phyloP scores from a whole-genome alignment of 345 rosid species.

The Kernera saxatilis region DNA sequence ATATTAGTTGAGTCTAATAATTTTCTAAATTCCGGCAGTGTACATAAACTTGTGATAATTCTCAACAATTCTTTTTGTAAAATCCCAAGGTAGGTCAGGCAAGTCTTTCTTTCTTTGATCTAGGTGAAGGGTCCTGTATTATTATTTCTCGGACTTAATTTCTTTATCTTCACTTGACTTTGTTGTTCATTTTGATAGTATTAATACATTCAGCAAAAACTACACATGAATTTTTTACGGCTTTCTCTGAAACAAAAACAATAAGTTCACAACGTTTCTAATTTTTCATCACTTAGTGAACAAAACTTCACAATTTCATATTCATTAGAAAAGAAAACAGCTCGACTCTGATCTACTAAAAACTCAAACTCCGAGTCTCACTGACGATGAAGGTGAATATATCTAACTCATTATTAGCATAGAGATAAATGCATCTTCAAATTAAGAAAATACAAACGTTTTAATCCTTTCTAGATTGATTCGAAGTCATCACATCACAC shows the following conservation, averaged over 20 bases:
- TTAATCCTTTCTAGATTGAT: neutral
- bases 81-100: slow-evolving; percentile 12
- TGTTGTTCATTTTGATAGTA: too few species aligned
- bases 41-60: slow-evolving; percentile 15
- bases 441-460: neutral
- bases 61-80: slow-evolving; percentile 23
- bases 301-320: too few species aligned
- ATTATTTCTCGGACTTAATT: neutral
- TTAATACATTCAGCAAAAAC: too few species aligned
- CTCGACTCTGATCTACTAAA: neutral
- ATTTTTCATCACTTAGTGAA: neutral
- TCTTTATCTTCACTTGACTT: neutral
- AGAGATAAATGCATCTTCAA: neutral
- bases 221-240: neutral
- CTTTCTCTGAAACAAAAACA: neutral
- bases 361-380: neutral
- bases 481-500: neutral
- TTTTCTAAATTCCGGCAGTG: neutral
- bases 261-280: neutral
- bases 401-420: neutral
- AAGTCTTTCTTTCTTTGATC: neutral
- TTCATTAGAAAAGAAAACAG: neutral
- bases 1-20: slow-evolving; percentile 13
- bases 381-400: neutral
- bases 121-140: neutral